Evolutionary conservation across 805 yeast species (phyloP), one percentile per base, ranked within the genome.

Genomic region (Candida sithepensis): DNA sequence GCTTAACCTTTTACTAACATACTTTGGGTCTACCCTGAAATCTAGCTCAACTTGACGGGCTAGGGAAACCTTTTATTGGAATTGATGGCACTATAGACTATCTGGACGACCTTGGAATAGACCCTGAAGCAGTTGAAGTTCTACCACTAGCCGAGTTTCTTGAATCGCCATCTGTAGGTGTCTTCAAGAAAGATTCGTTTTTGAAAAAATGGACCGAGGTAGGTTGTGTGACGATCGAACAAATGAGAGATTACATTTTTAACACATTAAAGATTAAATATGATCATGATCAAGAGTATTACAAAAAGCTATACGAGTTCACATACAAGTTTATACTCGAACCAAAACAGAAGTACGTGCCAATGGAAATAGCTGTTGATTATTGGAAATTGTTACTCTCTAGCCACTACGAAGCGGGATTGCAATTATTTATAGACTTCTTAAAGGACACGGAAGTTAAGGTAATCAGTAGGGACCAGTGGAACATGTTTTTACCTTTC

Each of bases 401-500:
- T 2, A 55, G 55, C 1, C 41, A 47, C 0, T 68, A 68, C 36
- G 56, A 60, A 1, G 44, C 54, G 7, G 63, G 70, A 30, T 54
- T 71, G 12, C 70, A 72, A 8, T 71, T 70, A 38, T 92, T 96
- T 92, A 68, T 73, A 44, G 64, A 60, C 1, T 91, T 84, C 60
- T 60, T 85, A 23, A 58, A 57, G 3, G 63, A 61, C 2, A 70
- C 67, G 12, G 68, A 73, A 51, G 72, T 77, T 42, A 67, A 73
- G 42, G 65, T 72, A 4, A 73, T 94, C 33, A 75, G 86, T 4
- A 78, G 68, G 52, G 99, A 92, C 59, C 79, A 83, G 21, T 92
- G 97, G 97, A 75, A 78, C 51, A 90, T 91, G 97, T 69, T 86
- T 47, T 75, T 75, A 46, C 80, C 82, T 47, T 88, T 90, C 58